phyloP scores from a whole-genome alignment of 148 eudicot species.

The Diospyros lotus region DNA sequence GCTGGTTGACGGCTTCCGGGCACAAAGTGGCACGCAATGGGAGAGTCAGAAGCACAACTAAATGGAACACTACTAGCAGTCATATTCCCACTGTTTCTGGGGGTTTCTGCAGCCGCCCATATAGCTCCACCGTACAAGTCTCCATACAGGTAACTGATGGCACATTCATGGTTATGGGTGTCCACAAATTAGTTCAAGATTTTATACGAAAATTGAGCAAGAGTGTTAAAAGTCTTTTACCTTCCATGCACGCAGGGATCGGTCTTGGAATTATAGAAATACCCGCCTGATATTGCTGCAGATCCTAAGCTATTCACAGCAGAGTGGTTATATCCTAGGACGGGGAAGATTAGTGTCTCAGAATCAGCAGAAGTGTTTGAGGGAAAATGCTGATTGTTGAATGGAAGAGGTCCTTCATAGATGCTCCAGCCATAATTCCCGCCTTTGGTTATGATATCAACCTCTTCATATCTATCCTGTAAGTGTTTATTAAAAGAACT shows the following conservation, averaged over 20 bases:
- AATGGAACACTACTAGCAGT: slow-evolving; percentile 45
- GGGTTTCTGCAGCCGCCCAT: slow-evolving; percentile 70
- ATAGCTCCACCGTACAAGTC: slow-evolving; percentile 66
- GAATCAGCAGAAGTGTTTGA: slow-evolving; percentile 31
- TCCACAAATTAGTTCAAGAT: not conserved
- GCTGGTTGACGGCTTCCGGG: slow-evolving; percentile 68
- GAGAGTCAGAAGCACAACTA: slow-evolving; percentile 66
- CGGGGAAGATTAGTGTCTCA: slow-evolving; percentile 57
- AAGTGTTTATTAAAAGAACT: not conserved
- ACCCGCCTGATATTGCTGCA: slow-evolving; percentile 91
- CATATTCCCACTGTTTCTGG: slow-evolving; percentile 72
- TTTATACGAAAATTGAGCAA: not conserved
- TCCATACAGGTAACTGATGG: slow-evolving; percentile 70
- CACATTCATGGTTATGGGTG: not conserved
- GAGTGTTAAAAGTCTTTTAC: slow-evolving; percentile 26
- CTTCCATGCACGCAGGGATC: slow-evolving; percentile 89
- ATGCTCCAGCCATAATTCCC: slow-evolving; percentile 92
- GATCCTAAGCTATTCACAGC: slow-evolving; percentile 70
- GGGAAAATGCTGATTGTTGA: slow-evolving; percentile 22
- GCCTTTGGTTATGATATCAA: slow-evolving; percentile 75
- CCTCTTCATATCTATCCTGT: slow-evolving; percentile 88
- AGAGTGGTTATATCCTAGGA: slow-evolving; percentile 68
- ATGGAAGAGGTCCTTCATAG: slow-evolving; percentile 64
- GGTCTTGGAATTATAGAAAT: slow-evolving; percentile 67
- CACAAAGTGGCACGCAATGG: slow-evolving; percentile 43